These are phyloP conservation scores for Penicillium verrucosum DNA, from an alignment of 2,329 filamentous ascomycete genomes.

Conservation along the genomic window DNA sequence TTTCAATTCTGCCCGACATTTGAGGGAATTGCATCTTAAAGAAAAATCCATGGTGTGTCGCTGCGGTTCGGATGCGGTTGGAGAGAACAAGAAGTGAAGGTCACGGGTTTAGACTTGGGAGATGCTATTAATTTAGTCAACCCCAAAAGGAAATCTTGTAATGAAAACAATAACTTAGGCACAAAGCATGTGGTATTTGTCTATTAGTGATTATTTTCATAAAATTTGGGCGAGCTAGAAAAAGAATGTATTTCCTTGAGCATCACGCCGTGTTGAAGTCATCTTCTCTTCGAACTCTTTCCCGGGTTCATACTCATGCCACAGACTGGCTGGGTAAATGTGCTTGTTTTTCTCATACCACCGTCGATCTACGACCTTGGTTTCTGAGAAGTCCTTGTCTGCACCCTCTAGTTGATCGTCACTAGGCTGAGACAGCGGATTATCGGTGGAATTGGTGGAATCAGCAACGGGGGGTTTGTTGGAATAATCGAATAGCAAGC, in stretches of 20 bases:
- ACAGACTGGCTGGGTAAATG: conserved; percentile 92
- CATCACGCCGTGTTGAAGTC: conserved; percentile 73
- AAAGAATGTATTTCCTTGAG: conserved; percentile 90
- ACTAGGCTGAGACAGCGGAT: conserved; percentile 46
- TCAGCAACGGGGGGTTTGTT: conserved; percentile 37
- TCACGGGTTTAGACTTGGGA: conserved; percentile 5
- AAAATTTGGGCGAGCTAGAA: conserved; percentile 45
- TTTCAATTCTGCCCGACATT: conserved; percentile 67
- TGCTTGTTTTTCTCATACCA: conserved; percentile 99
- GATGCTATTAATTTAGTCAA: background rate
- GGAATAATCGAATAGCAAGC: conserved; percentile 75
- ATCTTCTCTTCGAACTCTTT: conserved; percentile 66
- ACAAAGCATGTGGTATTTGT: conserved; percentile 7
- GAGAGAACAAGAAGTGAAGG: conserved; percentile 6
- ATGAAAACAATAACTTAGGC: background rate
- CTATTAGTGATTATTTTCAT: conserved; percentile 14
- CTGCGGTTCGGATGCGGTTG: conserved; percentile 9
- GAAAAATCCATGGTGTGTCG: conserved; percentile 63
- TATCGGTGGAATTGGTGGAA: conserved; percentile 33
- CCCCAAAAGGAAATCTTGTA: background rate
- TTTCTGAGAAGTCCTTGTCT: conserved; percentile 71
- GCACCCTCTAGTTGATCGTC: conserved; percentile 68
- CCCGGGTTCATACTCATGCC: conserved; percentile 91
- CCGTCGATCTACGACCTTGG: conserved; percentile 90
- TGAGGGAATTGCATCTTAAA: conserved; percentile 75